Evolutionary conservation across 306 rosid species (phyloP).

Genomic region (Cyamopsis tetragonoloba): DNA sequence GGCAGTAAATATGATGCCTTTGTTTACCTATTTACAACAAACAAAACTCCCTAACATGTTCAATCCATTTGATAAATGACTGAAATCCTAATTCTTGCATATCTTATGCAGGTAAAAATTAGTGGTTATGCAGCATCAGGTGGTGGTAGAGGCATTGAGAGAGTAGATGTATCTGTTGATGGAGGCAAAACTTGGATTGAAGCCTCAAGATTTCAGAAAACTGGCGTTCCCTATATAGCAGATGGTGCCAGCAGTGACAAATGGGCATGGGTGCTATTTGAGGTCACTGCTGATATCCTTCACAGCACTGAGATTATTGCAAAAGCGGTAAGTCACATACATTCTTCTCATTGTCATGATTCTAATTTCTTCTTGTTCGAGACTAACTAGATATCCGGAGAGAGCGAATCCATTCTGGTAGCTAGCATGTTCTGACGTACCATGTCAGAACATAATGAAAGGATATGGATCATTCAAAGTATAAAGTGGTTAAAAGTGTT

Average conservation of each 20-base stretch:
- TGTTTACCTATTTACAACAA: not conserved
- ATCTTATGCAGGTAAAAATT: slow-evolving; percentile 53
- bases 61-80: not conserved
- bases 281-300: slow-evolving; percentile 52
- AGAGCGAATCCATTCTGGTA: not conserved
- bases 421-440: not conserved
- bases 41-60: not conserved
- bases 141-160: slow-evolving; percentile 93
- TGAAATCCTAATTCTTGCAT: slow-evolving; percentile 23
- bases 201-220: slow-evolving; percentile 67
- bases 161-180: slow-evolving; percentile 84
- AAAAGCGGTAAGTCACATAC: slow-evolving; percentile 68
- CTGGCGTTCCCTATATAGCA: slow-evolving; percentile 49
- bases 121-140: slow-evolving; percentile 90
- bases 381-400: not conserved
- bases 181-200: slow-evolving; percentile 88
- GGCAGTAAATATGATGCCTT: not conserved
- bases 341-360: not conserved
- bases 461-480: not conserved
- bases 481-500: not conserved
- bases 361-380: slow-evolving; percentile 1
- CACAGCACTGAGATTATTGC: slow-evolving; percentile 67
- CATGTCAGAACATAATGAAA: not conserved
- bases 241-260: slow-evolving; percentile 63
- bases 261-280: slow-evolving; percentile 99